phyloP scores from a whole-genome alignment of 2,329 filamentous ascomycete genomes.

The Beauveria rudraprayagi region DNA sequence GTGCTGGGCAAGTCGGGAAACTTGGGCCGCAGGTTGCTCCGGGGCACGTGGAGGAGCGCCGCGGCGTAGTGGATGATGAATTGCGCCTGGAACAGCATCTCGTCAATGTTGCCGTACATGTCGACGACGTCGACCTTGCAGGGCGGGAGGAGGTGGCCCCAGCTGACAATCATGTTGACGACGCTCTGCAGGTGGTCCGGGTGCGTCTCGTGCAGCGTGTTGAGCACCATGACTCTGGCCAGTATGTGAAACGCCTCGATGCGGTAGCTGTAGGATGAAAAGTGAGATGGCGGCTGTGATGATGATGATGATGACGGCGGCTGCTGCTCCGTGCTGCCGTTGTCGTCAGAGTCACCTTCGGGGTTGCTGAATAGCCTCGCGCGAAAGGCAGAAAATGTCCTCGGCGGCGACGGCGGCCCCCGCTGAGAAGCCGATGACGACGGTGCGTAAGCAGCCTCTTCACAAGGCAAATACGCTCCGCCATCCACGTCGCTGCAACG shows the following conservation, averaged over 20 bases:
- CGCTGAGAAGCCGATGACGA: no score
- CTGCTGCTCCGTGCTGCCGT: not conserved
- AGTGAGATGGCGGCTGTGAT: not conserved
- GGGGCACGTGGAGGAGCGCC: not conserved
- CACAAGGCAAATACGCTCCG: not conserved
- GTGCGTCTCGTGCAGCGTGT: constrained; percentile 1
- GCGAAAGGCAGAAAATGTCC: not conserved
- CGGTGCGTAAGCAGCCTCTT: not conserved
- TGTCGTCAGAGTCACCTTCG: not conserved
- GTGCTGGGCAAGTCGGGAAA: not conserved
- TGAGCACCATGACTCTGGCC: constrained; percentile 1
- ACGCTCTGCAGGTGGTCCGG: constrained; percentile 4
- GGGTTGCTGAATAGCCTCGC: not conserved
- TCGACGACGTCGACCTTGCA: not conserved
- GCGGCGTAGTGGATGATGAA: not conserved
- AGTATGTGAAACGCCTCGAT: constrained; percentile 3
- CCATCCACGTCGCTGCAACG: not conserved
- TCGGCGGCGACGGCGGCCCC: not conserved
- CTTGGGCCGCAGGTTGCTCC: not conserved
- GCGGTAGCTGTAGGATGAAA: constrained; percentile 1
- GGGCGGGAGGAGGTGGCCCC: not conserved
- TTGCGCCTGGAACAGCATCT: constrained; percentile 2
- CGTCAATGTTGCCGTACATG: constrained; percentile 4
- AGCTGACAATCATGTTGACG: not conserved
- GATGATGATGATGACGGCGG: not conserved